Conservation (phyloP, 495 filamentous ascomycete genomes). For the Lasiosphaeris hirsuta region DNA sequence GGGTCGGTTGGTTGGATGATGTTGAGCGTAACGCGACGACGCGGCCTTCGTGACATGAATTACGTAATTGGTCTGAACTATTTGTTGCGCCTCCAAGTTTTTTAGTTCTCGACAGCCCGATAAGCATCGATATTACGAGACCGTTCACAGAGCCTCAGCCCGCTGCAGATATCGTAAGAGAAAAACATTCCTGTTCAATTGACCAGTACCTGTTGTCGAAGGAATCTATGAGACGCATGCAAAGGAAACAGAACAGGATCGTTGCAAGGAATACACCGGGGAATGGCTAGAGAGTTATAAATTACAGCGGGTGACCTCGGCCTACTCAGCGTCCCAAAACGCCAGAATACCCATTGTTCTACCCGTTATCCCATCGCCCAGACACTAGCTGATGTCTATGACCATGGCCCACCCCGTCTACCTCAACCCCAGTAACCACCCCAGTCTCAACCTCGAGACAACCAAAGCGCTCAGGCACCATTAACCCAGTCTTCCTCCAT, state of each 20-base stretch:
- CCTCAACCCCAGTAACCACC: constrained; percentile 13
- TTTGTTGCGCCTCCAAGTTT: too few relatives aligned
- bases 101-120: too few relatives aligned
- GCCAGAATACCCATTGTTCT: constrained; percentile 31
- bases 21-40: too few relatives aligned
- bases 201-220: constrained; percentile 24
- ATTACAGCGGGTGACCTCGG: constrained; percentile 53
- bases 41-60: too few relatives aligned
- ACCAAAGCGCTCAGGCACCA: constrained; percentile 13
- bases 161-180: too few relatives aligned
- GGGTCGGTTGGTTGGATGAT: too few relatives aligned
- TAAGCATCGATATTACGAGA: too few relatives aligned
- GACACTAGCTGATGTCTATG: constrained; percentile 21
- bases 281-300: constrained; percentile 55
- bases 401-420: constrained; percentile 24
- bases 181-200: constrained; percentile 8
- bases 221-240: constrained; percentile 46
- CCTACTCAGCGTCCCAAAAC: constrained; percentile 33
- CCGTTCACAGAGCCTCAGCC: too few relatives aligned
- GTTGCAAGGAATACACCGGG: constrained; percentile 53
- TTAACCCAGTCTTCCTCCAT: constrained; percentile 29
- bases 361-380: constrained; percentile 28
- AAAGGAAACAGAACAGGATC: constrained; percentile 36
- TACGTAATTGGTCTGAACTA: too few relatives aligned
- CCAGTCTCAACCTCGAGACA: constrained; percentile 19